phyloP scores from a whole-genome alignment of 2,329 filamentous ascomycete species.

The Graphiopsis chlorocephala region DNA sequence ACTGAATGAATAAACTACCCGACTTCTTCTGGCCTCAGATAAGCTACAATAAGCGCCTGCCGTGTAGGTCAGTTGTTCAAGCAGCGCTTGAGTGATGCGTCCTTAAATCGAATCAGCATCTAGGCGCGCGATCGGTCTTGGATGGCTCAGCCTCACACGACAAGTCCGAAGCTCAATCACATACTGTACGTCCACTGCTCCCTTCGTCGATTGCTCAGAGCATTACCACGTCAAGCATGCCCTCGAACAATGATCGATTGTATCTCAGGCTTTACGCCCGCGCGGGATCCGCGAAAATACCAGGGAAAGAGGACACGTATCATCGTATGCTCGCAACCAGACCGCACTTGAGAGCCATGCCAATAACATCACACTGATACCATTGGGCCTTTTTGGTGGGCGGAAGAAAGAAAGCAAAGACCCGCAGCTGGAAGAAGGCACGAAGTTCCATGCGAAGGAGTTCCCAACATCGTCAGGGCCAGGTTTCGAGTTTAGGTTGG shows the following conservation, averaged over 20 bases:
- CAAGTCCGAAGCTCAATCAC: too few relatives aligned
- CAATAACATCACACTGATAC: not conserved
- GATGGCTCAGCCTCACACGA: too few relatives aligned
- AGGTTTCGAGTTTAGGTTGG: not conserved
- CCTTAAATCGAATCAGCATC: too few relatives aligned
- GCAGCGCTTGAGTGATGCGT: too few relatives aligned
- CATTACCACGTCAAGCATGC: not conserved
- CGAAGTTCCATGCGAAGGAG: conserved; percentile 1
- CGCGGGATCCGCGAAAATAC: not conserved
- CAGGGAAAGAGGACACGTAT: conserved; percentile 4
- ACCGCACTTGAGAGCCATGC: not conserved
- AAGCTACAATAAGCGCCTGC: too few relatives aligned
- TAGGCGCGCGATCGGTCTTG: too few relatives aligned
- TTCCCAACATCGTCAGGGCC: not conserved
- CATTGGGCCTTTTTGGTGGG: conserved; percentile 10
- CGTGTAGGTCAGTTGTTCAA: too few relatives aligned
- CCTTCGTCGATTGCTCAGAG: too few relatives aligned
- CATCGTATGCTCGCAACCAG: not conserved
- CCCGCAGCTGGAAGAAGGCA: not conserved
- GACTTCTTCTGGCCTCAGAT: too few relatives aligned
- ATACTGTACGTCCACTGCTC: too few relatives aligned
- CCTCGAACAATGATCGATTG: conserved; percentile 2
- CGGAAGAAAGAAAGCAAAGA: not conserved
- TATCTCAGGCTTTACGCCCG: not conserved
- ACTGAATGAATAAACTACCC: too few relatives aligned